Evolutionary conservation across 129 eudicot species (phyloP).

Genomic region (Flaveria linearis): DNA sequence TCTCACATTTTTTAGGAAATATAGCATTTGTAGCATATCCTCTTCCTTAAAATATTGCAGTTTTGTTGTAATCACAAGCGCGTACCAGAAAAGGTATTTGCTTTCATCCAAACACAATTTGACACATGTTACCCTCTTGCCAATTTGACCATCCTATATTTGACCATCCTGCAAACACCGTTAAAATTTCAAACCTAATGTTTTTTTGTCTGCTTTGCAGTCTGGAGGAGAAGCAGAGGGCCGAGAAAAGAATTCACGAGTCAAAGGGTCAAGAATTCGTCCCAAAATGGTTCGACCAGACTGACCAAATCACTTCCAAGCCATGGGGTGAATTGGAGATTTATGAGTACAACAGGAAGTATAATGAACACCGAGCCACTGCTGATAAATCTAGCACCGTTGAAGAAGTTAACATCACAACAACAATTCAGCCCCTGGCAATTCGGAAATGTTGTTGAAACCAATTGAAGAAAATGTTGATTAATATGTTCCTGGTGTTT

Average conservation of each 20-base stretch:
- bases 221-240: constrained; percentile 92
- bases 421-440: constrained; percentile 91
- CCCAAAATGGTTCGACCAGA: constrained; percentile 80
- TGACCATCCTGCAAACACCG: too few species aligned
- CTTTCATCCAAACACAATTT: too few species aligned
- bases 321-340: constrained; percentile 98
- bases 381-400: constrained; percentile 49
- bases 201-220: constrained; percentile 34
- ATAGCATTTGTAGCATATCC: too few species aligned
- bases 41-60: too few species aligned
- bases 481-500: not conserved
- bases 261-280: constrained; percentile 57
- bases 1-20: too few species aligned
- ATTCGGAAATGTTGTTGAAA: constrained; percentile 51
- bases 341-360: constrained; percentile 71
- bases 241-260: constrained; percentile 80
- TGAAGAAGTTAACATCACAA: constrained; percentile 44
- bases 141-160: too few species aligned
- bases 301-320: constrained; percentile 69
- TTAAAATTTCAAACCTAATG: not conserved
- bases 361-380: constrained; percentile 60
- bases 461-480: constrained; percentile 21
- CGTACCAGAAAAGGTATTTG: too few species aligned
- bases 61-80: not conserved
- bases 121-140: too few species aligned